Conservation (phyloP, 129 eudicot genomes). For the Silybum marianum region DNA sequence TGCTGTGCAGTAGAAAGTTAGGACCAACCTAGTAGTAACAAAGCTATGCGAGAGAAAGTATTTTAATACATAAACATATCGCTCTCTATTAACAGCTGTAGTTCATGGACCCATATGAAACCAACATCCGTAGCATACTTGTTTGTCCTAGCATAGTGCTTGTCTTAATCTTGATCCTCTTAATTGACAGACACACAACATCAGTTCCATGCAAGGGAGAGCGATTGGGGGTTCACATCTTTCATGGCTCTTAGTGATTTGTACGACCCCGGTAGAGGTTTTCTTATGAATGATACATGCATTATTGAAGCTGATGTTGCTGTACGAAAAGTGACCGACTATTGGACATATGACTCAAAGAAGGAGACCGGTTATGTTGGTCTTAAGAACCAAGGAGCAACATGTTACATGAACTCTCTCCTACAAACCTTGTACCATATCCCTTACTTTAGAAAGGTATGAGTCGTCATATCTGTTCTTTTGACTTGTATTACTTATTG, state of each 20-base stretch:
- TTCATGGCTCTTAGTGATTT: constrained; percentile 87
- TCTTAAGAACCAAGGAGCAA: constrained; percentile 96
- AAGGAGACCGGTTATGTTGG: constrained; percentile 98
- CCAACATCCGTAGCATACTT: too few relatives aligned
- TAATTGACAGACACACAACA: constrained; percentile 87
- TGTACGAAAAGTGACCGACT: constrained; percentile 81
- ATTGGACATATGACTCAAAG: constrained; percentile 94
- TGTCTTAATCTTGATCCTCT: neutral
- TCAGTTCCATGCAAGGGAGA: constrained; percentile 90
- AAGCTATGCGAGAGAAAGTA: too few relatives aligned
- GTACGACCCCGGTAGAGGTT: constrained; percentile 85
- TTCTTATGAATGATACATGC: constrained; percentile 71
- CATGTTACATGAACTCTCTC: constrained; percentile 96
- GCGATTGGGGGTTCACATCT: constrained; percentile 98
- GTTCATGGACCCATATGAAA: too few relatives aligned
- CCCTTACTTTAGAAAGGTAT: constrained; percentile 89
- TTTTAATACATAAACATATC: too few relatives aligned
- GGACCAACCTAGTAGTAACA: too few relatives aligned
- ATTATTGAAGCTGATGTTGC: constrained; percentile 90
- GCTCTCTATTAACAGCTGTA: too few relatives aligned
- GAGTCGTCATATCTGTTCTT: neutral
- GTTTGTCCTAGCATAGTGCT: neutral
- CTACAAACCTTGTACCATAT: constrained; percentile 94
- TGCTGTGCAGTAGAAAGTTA: too few relatives aligned
- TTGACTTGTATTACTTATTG: neutral